phyloP scores from a whole-genome alignment of 2,329 filamentous ascomycete species.

The Phialocephala subalpina region DNA sequence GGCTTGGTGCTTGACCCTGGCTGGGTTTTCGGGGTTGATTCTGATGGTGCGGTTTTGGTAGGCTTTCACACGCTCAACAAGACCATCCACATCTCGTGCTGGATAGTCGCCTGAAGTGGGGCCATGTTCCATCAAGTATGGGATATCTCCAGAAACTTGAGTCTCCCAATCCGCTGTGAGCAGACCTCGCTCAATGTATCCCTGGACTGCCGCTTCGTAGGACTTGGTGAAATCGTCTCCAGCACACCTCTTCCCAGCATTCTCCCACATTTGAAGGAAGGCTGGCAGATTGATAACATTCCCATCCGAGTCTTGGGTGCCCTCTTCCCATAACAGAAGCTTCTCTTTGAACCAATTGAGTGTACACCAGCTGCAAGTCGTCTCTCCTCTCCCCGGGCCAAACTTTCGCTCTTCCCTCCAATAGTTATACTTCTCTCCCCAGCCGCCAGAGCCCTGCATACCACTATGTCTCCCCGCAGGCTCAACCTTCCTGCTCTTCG shows the following conservation, averaged over 20 bases:
- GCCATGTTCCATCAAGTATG: constrained; percentile 5
- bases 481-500: background rate
- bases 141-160: background rate
- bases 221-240: background rate
- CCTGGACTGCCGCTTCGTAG: background rate
- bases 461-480: background rate
- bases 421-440: background rate
- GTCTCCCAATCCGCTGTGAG: constrained; percentile 1
- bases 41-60: background rate
- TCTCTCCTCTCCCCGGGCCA: constrained; percentile 8
- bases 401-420: constrained; percentile 1
- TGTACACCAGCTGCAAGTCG: constrained; percentile 12
- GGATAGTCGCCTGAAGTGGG: constrained; percentile 5
- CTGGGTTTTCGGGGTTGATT: too few relatives aligned
- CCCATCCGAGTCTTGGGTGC: background rate
- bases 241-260: constrained; percentile 9
- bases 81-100: background rate
- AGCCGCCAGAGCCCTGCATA: background rate
- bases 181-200: constrained; percentile 1
- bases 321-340: constrained; percentile 8
- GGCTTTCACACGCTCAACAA: background rate
- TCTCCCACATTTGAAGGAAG: constrained; percentile 8
- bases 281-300: background rate
- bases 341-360: constrained; percentile 5
- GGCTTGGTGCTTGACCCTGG: background rate